Evolutionary conservation across 108 stramenopile species (phyloP).

Genomic region (Bacterosira constricta): DNA sequence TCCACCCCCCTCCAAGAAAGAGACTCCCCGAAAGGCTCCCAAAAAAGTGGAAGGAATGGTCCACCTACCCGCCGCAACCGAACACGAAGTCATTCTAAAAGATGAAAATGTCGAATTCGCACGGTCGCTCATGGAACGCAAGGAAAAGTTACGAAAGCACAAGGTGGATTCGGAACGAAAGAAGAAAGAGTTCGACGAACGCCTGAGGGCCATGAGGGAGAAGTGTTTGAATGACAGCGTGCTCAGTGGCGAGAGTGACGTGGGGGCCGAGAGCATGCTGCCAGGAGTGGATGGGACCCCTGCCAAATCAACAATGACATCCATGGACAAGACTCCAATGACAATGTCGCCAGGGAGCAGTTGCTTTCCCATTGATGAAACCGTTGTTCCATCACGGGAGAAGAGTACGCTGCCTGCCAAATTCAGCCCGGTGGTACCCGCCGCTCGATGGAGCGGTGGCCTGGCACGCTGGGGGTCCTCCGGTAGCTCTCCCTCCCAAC

Average conservation of each 20-base stretch:
- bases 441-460: constrained; percentile 47
- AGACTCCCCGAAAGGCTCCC: not conserved
- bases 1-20: not conserved
- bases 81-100: not conserved
- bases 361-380: constrained; percentile 2
- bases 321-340: not conserved
- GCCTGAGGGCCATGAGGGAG: constrained; percentile 19
- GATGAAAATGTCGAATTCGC: constrained; percentile 3
- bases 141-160: constrained; percentile 20
- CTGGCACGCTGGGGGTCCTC: constrained; percentile 28
- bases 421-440: constrained; percentile 12
- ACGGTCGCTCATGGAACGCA: constrained; percentile 26
- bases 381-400: no score
- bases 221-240: not conserved
- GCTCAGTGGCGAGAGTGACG: not conserved
- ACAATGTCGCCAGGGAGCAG: not conserved
- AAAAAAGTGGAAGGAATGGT: not conserved
- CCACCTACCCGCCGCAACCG: not conserved
- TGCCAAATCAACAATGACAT: not conserved
- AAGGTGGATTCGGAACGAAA: constrained; percentile 29
- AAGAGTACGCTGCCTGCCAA: not conserved
- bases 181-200: constrained; percentile 24
- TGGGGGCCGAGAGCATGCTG: not conserved
- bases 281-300: not conserved
- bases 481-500: not conserved